Evolutionary conservation across 495 filamentous ascomycete species (phyloP), one percentile per base, ranked within the genome.

Genomic region (Trichocladium uniseriatum): DNA sequence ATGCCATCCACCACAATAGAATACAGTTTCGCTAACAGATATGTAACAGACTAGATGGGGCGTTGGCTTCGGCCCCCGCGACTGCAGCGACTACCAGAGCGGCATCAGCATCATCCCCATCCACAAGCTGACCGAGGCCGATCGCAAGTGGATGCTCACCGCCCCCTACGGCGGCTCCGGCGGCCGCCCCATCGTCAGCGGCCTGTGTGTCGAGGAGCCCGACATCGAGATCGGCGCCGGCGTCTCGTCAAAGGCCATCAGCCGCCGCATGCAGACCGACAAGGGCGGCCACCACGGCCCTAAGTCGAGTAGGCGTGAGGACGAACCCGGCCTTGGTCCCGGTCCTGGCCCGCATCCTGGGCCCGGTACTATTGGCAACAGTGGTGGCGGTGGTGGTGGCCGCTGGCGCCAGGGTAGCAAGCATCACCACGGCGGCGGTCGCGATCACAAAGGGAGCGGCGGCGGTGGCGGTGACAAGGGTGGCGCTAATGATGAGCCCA

Each of bases 221-320:
- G 92, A 98, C 62, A 98, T 98, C 56, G 92, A 98, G 64, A 98
- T 98, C 51, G 92, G 92, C 37, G 88, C 89, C 36, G 92, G 92
- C 43, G 94, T 97, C 11, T 95, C 89, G 5, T 95, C 89, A 3
- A 98, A 98, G 71, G 88, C 88, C 10, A 92, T 94, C 55, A 88
- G 84, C 60, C 75, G 86, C 48, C 85, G 88, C 16, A 86, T 90
- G 75, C 77, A 81, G 52, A 88, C 83, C 10, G 85, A 88, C 58
- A 81, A 82, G 52, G 81, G 81, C 24, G 85, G 85, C 35, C 79
- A 78, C 54, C 80, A 83, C 51, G 86, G 85, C 1, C 82, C 84
- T 14, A 81, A 84, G 45, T 87, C 84, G 0, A 80, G 76, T 45
- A 78, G 83, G 10, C 69, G 72, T 2, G 70, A 72, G 9, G 72